Evolutionary conservation across 2,329 filamentous ascomycete genomes (phyloP).

Genomic region (Malbranchea zuffiana): DNA sequence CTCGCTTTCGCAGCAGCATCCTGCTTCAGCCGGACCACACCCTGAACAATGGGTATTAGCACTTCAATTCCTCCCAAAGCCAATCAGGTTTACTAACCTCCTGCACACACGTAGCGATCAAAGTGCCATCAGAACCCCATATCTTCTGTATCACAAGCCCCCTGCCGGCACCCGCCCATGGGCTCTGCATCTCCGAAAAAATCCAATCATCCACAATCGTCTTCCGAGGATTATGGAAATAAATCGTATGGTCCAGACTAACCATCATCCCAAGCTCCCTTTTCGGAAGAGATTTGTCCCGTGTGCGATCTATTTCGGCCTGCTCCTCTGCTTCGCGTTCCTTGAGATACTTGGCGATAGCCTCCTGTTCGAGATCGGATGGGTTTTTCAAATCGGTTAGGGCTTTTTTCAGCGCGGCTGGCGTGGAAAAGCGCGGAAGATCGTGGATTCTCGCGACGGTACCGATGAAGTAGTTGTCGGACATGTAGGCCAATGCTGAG

Average conservation of each 20-base stretch:
- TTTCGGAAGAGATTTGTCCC: slow-evolving; percentile 10
- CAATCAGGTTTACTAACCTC: slow-evolving; percentile 30
- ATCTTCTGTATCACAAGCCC: slow-evolving; percentile 40
- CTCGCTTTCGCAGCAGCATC: slow-evolving; percentile 21
- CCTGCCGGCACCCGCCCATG: slow-evolving; percentile 42
- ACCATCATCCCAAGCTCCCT: slow-evolving; percentile 42
- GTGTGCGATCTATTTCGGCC: slow-evolving; percentile 1
- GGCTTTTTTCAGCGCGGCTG: slow-evolving; percentile 32
- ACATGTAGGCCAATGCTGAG: slow-evolving; percentile 83
- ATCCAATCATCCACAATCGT: slow-evolving; percentile 44
- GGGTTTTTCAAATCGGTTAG: slow-evolving; percentile 34
- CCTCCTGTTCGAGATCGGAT: slow-evolving; percentile 33
- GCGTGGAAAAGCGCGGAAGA: slow-evolving; percentile 60
- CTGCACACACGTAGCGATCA: slow-evolving; percentile 42
- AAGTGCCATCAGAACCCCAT: slow-evolving; percentile 38
- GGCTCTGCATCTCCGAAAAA: slow-evolving; percentile 40
- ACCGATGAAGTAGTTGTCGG: slow-evolving; percentile 85
- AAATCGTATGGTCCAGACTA: slow-evolving; percentile 41
- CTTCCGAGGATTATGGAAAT: slow-evolving; percentile 40
- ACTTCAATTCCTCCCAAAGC: background rate
- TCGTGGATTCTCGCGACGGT: slow-evolving; percentile 72
- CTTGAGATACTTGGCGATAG: slow-evolving; percentile 30
- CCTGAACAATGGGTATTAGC: slow-evolving; percentile 24
- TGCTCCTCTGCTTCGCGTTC: slow-evolving; percentile 27
- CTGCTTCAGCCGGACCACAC: slow-evolving; percentile 38